Percentiles rank a stretch among this genome's conserved stretches.
These are phyloP conservation scores for Pistacia integerrima DNA, from an alignment of 345 rosid species.

Conservation along the genomic window DNA sequence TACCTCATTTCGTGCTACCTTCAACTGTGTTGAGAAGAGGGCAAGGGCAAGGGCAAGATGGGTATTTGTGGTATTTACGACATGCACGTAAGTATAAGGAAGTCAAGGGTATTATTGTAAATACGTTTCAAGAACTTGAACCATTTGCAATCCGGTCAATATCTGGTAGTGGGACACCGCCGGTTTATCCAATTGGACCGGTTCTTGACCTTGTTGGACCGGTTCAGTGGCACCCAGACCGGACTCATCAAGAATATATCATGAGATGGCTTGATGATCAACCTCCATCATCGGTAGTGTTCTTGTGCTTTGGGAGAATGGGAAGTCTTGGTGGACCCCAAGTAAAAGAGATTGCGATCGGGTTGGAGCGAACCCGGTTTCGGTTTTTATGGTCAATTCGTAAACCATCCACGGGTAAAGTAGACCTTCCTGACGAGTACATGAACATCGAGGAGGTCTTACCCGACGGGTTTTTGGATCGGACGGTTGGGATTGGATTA, in stretches of 20 bases:
- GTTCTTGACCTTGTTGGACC: slow-evolving; percentile 15
- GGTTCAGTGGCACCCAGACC: slow-evolving; percentile 5
- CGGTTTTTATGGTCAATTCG: slow-evolving; percentile 32
- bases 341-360: slow-evolving; percentile 26
- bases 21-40: slow-evolving; percentile 21
- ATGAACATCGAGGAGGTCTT: neutral
- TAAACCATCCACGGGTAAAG: slow-evolving; percentile 9
- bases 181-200: slow-evolving; percentile 15
- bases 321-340: slow-evolving; percentile 28
- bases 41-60: slow-evolving; percentile 20
- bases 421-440: slow-evolving; percentile 16
- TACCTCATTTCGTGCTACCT: slow-evolving; percentile 31
- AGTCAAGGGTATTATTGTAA: slow-evolving; percentile 32
- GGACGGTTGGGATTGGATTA: slow-evolving; percentile 20
- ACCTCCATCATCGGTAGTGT: slow-evolving; percentile 31
- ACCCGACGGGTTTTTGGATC: slow-evolving; percentile 25
- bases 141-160: slow-evolving; percentile 26
- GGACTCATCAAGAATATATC: slow-evolving; percentile 6
- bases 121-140: slow-evolving; percentile 42
- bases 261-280: slow-evolving; percentile 36
- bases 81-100: slow-evolving; percentile 28
- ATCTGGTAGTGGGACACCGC: neutral
- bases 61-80: slow-evolving; percentile 18
- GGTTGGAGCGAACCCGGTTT: slow-evolving; percentile 11
- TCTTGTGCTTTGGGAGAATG: slow-evolving; percentile 41